Base-by-base conservation (phyloP, 805 yeast species). In the Cyberlindnera misumaiensis region DNA sequence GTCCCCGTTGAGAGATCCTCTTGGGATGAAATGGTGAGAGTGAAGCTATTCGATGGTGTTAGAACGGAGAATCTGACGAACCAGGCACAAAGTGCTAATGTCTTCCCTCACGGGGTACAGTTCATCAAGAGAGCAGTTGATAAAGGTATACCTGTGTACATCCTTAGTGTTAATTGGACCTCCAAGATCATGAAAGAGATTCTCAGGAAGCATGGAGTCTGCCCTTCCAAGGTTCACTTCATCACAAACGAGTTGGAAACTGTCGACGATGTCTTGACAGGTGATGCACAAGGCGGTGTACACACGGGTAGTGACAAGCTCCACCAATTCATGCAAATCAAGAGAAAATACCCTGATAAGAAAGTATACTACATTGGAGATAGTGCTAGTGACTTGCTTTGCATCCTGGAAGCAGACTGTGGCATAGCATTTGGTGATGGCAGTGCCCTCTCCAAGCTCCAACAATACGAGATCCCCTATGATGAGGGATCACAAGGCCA, bases 111-210 rank as follows among this genome's bases (percentile, higher is more conserved):
- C 63, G 70, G 45, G 41, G 64, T 27, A 28, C 42, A 31, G n/a
- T 33, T 34, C 38, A 64, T 48, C 26, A 38, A 22, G 15, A 17
- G 14, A 7, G 28, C 39, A 34, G 26, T 29, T 40, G 17, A 30
- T 28, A 4, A 17, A 2, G 39, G 48, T 2, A 51, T 67, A 3
- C 73, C 74, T 0, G 55, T 73, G 1, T 55, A 59, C 8, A 61
- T 80, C 2, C 47, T 79, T 25, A 78, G 84, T 47, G 75, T 78
- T 34, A 78, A 78, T 53, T 80, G 86, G 86, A 72, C 82, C 7
- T 62, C 67, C 2, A 15, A 59, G 11, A 58, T 77, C 14, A 77
- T 80, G 33, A 51, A 55, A 22, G 59, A 60, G 33, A 46, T 53
- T 4, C 50, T 63, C 25, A 29, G 32, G 17, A 35, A 35, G 14